A percentile compares a stretch with the other conserved stretches of the same genome.
phyloP scores from a whole-genome alignment of 371 early-diverging fungal species.

The Syncephalastrum racemosum region DNA sequence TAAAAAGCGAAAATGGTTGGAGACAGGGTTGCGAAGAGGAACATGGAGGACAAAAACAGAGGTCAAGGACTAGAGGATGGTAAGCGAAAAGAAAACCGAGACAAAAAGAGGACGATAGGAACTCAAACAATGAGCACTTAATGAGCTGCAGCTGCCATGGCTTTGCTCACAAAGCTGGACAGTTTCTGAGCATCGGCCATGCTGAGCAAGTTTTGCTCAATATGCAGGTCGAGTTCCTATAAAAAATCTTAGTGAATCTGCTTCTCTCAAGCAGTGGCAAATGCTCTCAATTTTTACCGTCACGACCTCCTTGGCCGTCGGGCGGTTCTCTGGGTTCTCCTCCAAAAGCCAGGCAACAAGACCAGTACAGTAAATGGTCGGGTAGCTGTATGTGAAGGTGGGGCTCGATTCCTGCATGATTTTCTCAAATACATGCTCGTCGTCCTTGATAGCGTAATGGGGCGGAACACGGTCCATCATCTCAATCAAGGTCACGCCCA shows the following conservation, averaged over 20 bases:
- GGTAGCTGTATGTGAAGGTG: constrained; percentile 46
- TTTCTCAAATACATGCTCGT: constrained; percentile 35
- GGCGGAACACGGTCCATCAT: constrained; percentile 60
- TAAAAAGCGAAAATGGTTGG: background rate
- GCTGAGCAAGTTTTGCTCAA: constrained; percentile 37
- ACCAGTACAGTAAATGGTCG: constrained; percentile 44
- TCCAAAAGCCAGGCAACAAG: constrained; percentile 53
- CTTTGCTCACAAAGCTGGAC: constrained; percentile 29
- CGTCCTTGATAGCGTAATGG: constrained; percentile 39
- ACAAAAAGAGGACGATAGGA: constrained; percentile 1
- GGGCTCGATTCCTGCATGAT: constrained; percentile 43
- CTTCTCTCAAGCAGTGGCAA: background rate
- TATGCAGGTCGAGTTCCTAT: constrained; percentile 43
- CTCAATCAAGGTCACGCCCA: constrained; percentile 52
- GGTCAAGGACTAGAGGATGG: background rate
- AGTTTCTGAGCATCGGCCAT: constrained; percentile 28
- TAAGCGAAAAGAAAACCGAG: constrained; percentile 1
- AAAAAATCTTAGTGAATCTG: background rate
- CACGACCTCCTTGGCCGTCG: constrained; percentile 42
- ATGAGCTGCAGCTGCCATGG: constrained; percentile 9
- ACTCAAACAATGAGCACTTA: background rate
- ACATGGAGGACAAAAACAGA: background rate
- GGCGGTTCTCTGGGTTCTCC: constrained; percentile 34
- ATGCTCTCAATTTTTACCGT: constrained; percentile 27
- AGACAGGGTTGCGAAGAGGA: background rate